Conservation (phyloP, 2,329 filamentous ascomycete species). For the Raffaelea albimanens region DNA sequence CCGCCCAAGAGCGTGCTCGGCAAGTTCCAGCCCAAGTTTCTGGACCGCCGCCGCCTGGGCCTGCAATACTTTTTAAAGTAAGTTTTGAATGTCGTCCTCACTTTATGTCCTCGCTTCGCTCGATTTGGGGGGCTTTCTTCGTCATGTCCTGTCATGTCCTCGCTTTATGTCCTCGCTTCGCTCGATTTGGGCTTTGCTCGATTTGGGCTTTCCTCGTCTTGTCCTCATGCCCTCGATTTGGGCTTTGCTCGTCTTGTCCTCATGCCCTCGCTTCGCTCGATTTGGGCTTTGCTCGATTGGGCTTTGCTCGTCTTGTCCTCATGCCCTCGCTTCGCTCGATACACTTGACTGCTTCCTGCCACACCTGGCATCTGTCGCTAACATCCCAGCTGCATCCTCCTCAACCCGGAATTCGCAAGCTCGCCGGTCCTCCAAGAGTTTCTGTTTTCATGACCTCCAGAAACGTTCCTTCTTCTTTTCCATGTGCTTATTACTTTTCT, state of each 20-base stretch:
- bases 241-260: not conserved
- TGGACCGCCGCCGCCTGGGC: slow-evolving; percentile 74
- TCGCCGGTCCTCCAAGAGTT: slow-evolving; percentile 90
- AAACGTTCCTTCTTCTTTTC: not conserved
- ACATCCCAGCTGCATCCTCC: slow-evolving; percentile 82
- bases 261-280: not conserved
- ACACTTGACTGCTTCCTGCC: too few relatives aligned
- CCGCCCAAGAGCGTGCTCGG: slow-evolving; percentile 88
- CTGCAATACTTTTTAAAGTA: slow-evolving; percentile 92
- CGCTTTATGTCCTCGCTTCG: not conserved
- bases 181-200: too few relatives aligned
- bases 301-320: too few relatives aligned
- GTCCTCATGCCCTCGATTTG: slow-evolving; percentile 6
- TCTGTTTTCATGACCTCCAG: slow-evolving; percentile 50
- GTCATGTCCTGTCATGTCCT: not conserved
- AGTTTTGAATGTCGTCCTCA: slow-evolving; percentile 29
- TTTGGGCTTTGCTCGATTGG: not conserved
- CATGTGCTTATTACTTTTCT: not conserved
- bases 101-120: not conserved
- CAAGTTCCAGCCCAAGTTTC: slow-evolving; percentile 73
- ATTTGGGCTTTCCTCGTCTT: too few relatives aligned
- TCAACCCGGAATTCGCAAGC: slow-evolving; percentile 89
- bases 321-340: too few relatives aligned
- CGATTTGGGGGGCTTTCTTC: too few relatives aligned
- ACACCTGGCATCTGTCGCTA: too few relatives aligned